Base-by-base conservation (phyloP, 768 basidiomycete species). In the Mycena alexandri region DNA sequence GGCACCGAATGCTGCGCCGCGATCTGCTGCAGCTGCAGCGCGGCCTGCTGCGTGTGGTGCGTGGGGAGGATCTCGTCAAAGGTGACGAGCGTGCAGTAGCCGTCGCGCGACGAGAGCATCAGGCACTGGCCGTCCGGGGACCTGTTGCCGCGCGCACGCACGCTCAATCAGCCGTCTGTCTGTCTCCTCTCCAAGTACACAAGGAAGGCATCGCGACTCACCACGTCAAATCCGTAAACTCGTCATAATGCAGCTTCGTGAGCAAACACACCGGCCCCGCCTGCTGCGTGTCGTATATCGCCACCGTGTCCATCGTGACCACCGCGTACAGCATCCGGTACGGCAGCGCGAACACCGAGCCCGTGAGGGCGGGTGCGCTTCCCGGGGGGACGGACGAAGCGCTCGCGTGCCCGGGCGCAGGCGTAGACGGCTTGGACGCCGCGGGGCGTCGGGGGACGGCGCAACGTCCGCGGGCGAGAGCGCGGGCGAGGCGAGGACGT, bases 201-300 rank as follows among this genome's bases (percentile, higher is more conserved):
- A 43, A 10, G 38, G 50, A 41, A 46, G n/a, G n/a, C 17, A 44
- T 41, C 56, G 41, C 38, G 46, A 51, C 93, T 46, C 73, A 98
- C 98, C 98, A 99, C 46, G 92, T 89, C 79, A 98, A 84, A 80
- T 99, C 98, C 9, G 98, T 99, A 76, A 99, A 99, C 74, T 97
- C 95, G 68, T 97, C 95, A 77, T 98, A 99, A 79, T 99, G 98
- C 68, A 99, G 80, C 74, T 96, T 97, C 33, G 93, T 94, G 70
- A 99, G 86, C 73, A 99, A 81, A 74, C 95, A 95, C 57, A 98
- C 86, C 0, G 98, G 98, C 3, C 91, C 89, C 1, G 94, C 87
- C 81, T 99, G 97, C 80, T 99, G 98, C 5, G 96, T 99, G 76
- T 99, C 98, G 75, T 99, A 96, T 58, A 99, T 91, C 29, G 93